A percentile compares a stretch with the other conserved stretches of the same genome.
These are phyloP conservation scores for Xylariales sp. DNA, from an alignment of 2,329 filamentous ascomycete species.

Conservation along the genomic window DNA sequence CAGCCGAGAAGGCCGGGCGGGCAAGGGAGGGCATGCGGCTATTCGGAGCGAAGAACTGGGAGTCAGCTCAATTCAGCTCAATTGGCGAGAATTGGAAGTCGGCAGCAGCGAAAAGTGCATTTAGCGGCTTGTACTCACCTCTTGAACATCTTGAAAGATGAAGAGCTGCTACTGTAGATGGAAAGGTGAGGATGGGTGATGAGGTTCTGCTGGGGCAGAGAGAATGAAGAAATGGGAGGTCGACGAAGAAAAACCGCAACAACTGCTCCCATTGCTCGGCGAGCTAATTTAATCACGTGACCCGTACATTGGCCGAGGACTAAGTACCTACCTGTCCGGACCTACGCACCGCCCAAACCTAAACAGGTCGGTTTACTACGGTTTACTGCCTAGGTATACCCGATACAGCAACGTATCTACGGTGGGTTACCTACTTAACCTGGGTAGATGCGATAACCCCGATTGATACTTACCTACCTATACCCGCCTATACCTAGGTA, in stretches of 20 bases:
- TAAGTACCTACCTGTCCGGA: slow-evolving; percentile 19
- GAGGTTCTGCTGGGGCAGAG: slow-evolving; percentile 51
- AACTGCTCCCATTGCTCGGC: slow-evolving; percentile 34
- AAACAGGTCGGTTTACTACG: slow-evolving; percentile 5
- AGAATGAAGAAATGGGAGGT: slow-evolving; percentile 42
- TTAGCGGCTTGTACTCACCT: slow-evolving; percentile 68
- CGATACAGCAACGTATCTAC: slow-evolving; percentile 3
- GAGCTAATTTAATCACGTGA: slow-evolving; percentile 43
- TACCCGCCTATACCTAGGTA: not conserved
- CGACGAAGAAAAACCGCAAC: slow-evolving; percentile 44
- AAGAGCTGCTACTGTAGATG: slow-evolving; percentile 71
- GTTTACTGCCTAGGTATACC: slow-evolving; percentile 9
- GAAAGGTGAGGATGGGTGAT: slow-evolving; percentile 67
- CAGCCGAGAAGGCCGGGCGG: slow-evolving; percentile 68
- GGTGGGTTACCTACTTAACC: too few relatives aligned
- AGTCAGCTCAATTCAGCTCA: slow-evolving; percentile 64
- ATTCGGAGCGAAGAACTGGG: slow-evolving; percentile 49
- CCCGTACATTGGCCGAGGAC: slow-evolving; percentile 17
- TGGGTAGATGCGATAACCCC: not conserved
- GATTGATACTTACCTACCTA: not conserved
- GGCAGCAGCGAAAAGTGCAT: slow-evolving; percentile 44
- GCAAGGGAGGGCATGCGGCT: slow-evolving; percentile 75
- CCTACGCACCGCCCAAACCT: slow-evolving; percentile 25
- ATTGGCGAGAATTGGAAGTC: slow-evolving; percentile 62
- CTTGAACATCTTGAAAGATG: slow-evolving; percentile 85